Evolutionary conservation across 163 green algal genomes (phyloP), one percentile per base, ranked within the genome.

Genomic region (Scenedesmus sp.): DNA sequence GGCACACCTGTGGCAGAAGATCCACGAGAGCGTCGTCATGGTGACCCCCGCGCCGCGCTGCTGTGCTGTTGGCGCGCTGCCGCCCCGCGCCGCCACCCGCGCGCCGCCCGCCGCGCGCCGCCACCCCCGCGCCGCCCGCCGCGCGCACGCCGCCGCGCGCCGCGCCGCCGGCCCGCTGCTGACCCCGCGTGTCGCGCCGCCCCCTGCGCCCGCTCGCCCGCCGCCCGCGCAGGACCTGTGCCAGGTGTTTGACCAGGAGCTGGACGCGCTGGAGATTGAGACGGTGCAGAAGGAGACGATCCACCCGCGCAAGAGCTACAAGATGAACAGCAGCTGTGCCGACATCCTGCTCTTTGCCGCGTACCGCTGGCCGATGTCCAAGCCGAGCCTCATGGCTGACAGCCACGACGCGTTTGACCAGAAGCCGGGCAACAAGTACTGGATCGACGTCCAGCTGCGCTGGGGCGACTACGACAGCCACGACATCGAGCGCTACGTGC

Each of bases 261-360:
- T 99, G 82, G 97, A 99, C 80, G 96, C 97, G 48, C 92, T 99
- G 75, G 97, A 99, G 92, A 99, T 99, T 66, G 97, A 99, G 92
- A 99, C 97, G 31, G 97, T 99, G 78, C 97, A 99, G 89, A 99
- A 99, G 92, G 97, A 99, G 91, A 99, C 97, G 45, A 99, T 99
- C 83, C 97, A 99, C 86, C 97, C 97, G 48, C 91, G 97, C 76
- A 99, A 99, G 91, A 95, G 84, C 26, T 99, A 99, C 91, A 99
- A 99, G 91, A 99, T 99, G 96, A 99, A 99, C 90, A 94, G 78
- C 53, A 95, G 87, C 4, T 99, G 96, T 86, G 62, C 62, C 9
- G 96, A 99, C 90, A 97, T 99, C 76, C 91, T 99, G 77, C 94
- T 99, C 57, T 99, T 99, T 87, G 95, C 95, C 20, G 96, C 95